These are phyloP conservation scores for Xylariaceae sp. DNA, from an alignment of 2,329 filamentous ascomycete genomes.

Conservation along the genomic window DNA sequence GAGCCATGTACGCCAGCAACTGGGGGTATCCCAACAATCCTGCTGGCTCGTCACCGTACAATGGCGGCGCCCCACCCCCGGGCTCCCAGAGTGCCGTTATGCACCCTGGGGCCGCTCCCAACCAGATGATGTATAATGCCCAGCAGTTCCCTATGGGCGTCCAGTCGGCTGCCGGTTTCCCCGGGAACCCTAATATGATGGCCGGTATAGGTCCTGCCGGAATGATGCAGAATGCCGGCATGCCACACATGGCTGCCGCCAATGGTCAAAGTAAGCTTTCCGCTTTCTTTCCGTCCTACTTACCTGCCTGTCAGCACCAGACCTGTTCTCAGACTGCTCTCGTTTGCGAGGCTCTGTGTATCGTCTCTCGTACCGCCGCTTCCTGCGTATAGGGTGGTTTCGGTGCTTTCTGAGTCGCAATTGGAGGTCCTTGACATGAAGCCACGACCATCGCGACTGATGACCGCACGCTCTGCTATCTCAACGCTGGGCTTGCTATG, in stretches of 20 bases:
- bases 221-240: constrained; percentile 59
- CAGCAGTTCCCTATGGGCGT: constrained; percentile 53
- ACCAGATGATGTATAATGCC: constrained; percentile 52
- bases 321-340: constrained; percentile 7
- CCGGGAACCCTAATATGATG: constrained; percentile 52
- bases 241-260: constrained; percentile 50
- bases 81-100: constrained; percentile 41
- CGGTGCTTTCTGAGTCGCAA: constrained; percentile 15
- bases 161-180: constrained; percentile 41
- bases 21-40: constrained; percentile 49
- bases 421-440: constrained; percentile 11
- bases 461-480: constrained; percentile 13
- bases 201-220: constrained; percentile 46
- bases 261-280: constrained; percentile 54
- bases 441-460: constrained; percentile 3
- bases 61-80: constrained; percentile 39
- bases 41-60: constrained; percentile 45
- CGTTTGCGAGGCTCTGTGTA: constrained; percentile 3
- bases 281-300: constrained; percentile 22
- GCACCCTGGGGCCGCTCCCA: constrained; percentile 38
- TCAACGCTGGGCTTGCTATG: not conserved
- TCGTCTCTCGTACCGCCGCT: constrained; percentile 16
- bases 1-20: constrained; percentile 50
- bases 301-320: constrained; percentile 17
- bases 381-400: constrained; percentile 12